Conservation (phyloP, 805 yeast genomes). For the Wickerhamiella alocasiicola region DNA sequence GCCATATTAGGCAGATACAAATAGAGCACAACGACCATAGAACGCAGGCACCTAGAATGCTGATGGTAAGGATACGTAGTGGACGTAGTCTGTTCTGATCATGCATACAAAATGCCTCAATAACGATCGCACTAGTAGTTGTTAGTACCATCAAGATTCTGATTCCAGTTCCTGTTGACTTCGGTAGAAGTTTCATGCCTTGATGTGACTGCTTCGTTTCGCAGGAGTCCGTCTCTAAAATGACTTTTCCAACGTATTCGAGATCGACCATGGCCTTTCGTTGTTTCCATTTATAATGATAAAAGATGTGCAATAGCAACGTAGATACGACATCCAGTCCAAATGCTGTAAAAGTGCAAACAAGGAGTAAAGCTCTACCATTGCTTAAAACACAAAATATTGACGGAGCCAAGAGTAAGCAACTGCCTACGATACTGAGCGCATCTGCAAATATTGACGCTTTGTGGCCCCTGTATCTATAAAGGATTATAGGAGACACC, state of each 20-base stretch:
- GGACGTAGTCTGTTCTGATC: not conserved
- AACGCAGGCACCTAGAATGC: not conserved
- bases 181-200: not conserved
- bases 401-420: too few relatives aligned
- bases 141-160: not conserved
- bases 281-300: not conserved
- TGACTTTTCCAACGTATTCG: not conserved
- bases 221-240: not conserved
- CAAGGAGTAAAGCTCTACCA: not conserved
- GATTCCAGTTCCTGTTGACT: not conserved
- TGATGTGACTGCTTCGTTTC: not conserved
- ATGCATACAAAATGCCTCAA: not conserved
- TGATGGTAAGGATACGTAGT: not conserved
- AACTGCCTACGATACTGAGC: too few relatives aligned
- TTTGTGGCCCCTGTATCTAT: too few relatives aligned
- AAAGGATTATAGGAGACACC: too few relatives aligned
- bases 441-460: too few relatives aligned
- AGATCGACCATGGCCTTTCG: too few relatives aligned
- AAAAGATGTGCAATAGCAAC: not conserved
- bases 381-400: too few relatives aligned
- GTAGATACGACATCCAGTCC: not conserved
- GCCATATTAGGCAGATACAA: not conserved
- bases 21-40: constrained; percentile 1
- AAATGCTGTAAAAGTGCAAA: not conserved
- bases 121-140: not conserved